Evolutionary conservation across 192 early-diverging fungal genomes (phyloP).

Genomic region (Ramicandelaber brevisporus): DNA sequence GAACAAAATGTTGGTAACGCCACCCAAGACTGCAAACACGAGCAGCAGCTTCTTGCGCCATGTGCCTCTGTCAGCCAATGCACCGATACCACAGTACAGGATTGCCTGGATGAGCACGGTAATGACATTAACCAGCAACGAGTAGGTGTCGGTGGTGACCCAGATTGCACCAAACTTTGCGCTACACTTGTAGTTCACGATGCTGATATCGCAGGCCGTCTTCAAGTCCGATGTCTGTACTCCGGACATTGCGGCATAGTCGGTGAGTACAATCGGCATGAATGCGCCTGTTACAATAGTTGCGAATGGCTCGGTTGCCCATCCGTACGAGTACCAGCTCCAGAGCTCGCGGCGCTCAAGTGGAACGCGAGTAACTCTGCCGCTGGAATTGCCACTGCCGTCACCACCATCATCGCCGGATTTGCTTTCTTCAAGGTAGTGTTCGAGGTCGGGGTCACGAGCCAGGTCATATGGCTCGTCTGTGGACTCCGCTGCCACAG

Average conservation of each 20-base stretch:
- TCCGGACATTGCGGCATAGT: slow-evolving; percentile 1
- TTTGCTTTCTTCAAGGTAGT: too few species aligned
- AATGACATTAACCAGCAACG: slow-evolving; percentile 14
- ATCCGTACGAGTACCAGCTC: slow-evolving; percentile 2
- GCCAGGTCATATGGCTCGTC: too few species aligned
- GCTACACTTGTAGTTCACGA: slow-evolving; percentile 1
- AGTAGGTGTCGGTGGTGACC: slow-evolving; percentile 4
- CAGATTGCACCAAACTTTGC: slow-evolving; percentile 1
- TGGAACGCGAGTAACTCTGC: too few species aligned
- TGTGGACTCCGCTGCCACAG: too few species aligned
- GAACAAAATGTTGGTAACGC: slow-evolving; percentile 14
- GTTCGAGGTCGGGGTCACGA: too few species aligned
- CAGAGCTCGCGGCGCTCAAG: slow-evolving; percentile 3
- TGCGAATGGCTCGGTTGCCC: slow-evolving; percentile 2
- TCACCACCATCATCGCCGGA: too few species aligned
- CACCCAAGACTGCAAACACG: slow-evolving; percentile 6
- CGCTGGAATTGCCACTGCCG: too few species aligned
- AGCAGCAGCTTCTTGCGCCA: slow-evolving; percentile 16
- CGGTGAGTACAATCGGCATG: slow-evolving; percentile 1
- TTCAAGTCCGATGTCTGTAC: slow-evolving; percentile 1
- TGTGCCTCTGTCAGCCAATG: slow-evolving; percentile 16
- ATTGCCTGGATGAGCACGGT: slow-evolving; percentile 17
- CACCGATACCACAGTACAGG: slow-evolving; percentile 15
- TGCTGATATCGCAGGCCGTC: slow-evolving; percentile 2
- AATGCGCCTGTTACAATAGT: slow-evolving; percentile 1